Base-by-base conservation (phyloP, 305 asterid species). In the Fraxinus nigra region DNA sequence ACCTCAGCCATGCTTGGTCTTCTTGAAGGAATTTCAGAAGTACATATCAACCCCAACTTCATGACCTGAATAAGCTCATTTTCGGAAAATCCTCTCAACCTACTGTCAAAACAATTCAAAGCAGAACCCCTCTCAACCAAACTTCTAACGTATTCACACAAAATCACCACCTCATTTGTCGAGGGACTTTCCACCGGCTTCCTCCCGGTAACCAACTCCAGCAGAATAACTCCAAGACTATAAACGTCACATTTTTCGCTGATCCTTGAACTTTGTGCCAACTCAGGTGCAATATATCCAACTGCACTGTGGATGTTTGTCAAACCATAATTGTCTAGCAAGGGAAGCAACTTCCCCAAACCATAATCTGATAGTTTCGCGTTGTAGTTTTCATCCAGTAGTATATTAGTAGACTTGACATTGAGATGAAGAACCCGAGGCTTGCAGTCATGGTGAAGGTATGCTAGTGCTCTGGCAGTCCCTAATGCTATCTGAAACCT, bases 1-100 rank as follows among this genome's bases (percentile, higher is more conserved):
- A 90, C 98, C 87, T 95, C 99, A 35, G 97, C 97, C 97, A 95
- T 95, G 89, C 94, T 94, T 14, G 99, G 98, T 81, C 99, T 90
- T 89, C 92, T 91, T 40, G 86, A 86, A 14, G 97, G 90, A 61
- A 37, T 72, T 79, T 95, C 99, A 1, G 83, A 83, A 32, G 95
- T 91, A 74, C 99, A 94, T 77, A 95, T 89, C 90, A 94, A 78
- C 22, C 99, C 99, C 83, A 94, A 73, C 85, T 91, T 93, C 98
- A 93, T 91, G n/a, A 95, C 98, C 91, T 95, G 99, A 82, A 90
- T 82, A 48, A 93, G 81, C 90, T 95, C 99, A 14, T 87, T 91
- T 82, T 95, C 99, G 0, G 72, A 90, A 61, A 84, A 90, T 3
- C 95, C 98, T 5, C 93, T 80, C 89, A 95, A 86, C 51, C 91